A percentile compares a stretch with the other conserved stretches of the same genome.
Conservation (phyloP, 345 rosid species). For the Sonneratia alba region DNA sequence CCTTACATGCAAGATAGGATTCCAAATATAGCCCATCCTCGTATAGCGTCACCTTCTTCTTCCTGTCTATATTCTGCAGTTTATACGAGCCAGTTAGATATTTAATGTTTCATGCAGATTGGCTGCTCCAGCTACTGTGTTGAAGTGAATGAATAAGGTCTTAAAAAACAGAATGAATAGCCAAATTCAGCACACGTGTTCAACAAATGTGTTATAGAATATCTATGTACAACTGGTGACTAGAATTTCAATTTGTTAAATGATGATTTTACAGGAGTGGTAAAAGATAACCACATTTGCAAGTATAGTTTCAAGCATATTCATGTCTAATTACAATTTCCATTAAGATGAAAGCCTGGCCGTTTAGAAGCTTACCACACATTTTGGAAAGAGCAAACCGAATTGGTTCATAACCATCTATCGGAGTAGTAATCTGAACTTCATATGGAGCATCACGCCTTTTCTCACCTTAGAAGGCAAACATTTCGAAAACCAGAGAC, state of each 20-base stretch:
- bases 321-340: not conserved
- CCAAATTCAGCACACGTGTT: not conserved
- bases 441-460: slow-evolving; percentile 51
- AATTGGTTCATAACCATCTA: slow-evolving; percentile 70
- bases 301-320: not conserved
- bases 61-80: slow-evolving; percentile 59
- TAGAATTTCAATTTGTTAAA: too few relatives aligned
- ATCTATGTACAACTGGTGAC: not conserved
- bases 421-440: slow-evolving; percentile 65
- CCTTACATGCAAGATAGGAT: slow-evolving; percentile 81
- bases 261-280: too few relatives aligned
- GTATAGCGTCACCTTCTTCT: slow-evolving; percentile 40
- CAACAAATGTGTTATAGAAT: not conserved
- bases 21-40: slow-evolving; percentile 92
- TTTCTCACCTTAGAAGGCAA: slow-evolving; percentile 48
- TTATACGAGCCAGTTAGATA: not conserved
- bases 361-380: slow-evolving; percentile 51
- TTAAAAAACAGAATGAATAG: not conserved
- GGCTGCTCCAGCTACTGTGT: not conserved
- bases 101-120: not conserved
- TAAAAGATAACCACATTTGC: too few relatives aligned
- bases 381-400: slow-evolving; percentile 73
- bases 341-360: not conserved
- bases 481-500: slow-evolving; percentile 12
- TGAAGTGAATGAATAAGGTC: not conserved